Conservation (phyloP, 1,284 basidiomycete genomes). For the Mycosarcoma maydis region DNA sequence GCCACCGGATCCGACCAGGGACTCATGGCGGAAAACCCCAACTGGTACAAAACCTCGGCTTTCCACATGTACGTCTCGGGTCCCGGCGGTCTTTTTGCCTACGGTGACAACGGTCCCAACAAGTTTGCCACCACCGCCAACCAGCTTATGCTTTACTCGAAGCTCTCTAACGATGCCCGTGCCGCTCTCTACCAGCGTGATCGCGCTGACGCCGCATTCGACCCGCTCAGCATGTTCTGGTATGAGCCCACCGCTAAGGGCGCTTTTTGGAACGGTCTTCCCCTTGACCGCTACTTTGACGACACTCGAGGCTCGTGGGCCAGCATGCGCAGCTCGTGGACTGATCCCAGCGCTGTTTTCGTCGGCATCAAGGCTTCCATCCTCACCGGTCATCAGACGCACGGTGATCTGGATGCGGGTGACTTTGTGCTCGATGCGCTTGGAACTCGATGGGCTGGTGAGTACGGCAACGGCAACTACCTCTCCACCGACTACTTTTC, state of each 20-base stretch:
- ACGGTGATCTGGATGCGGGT: conserved; percentile 90
- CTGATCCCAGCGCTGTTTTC: conserved; percentile 82
- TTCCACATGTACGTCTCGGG: conserved; percentile 93
- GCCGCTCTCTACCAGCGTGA: conserved; percentile 93
- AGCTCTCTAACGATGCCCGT: conserved; percentile 70
- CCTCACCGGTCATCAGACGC: conserved; percentile 79
- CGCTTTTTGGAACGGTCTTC: conserved; percentile 87
- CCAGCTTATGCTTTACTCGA: conserved; percentile 59
- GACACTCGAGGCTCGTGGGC: conserved; percentile 78
- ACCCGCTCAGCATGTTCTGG: conserved; percentile 98
- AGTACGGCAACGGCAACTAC: conserved; percentile 90
- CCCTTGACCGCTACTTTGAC: conserved; percentile 83
- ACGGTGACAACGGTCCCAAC: conserved; percentile 94
- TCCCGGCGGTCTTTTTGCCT: conserved; percentile 86
- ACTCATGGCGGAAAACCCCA: conserved; percentile 71
- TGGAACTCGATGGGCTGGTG: conserved; percentile 94
- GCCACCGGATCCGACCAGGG: conserved; percentile 86
- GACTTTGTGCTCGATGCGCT: conserved; percentile 95
- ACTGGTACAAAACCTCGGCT: conserved; percentile 78
- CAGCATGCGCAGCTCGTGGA: conserved; percentile 90
- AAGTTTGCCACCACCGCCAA: conserved; percentile 76
- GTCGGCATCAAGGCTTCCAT: conserved; percentile 88
- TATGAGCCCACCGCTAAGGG: conserved; percentile 84
- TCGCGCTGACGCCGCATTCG: conserved; percentile 78
- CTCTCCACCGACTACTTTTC: conserved; percentile 68